A percentile compares a stretch with the other conserved stretches of the same genome.
Evolutionary conservation across 371 early-diverging fungal species (phyloP).

Genomic region (Capillidium rhysosporum): DNA sequence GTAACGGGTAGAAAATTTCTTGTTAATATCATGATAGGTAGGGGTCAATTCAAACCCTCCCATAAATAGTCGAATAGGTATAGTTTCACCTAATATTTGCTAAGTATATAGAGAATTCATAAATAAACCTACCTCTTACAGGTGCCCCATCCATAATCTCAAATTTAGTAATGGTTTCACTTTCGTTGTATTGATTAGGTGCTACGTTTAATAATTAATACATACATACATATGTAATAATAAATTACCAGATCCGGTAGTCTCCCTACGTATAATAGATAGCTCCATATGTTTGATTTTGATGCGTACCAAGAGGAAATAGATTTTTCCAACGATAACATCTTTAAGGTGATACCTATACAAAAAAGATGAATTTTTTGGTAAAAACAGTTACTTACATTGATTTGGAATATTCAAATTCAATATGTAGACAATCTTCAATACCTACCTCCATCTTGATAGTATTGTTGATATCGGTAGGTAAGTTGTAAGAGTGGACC

Average conservation of each 20-base stretch:
- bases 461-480: conserved; percentile 56
- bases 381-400: conserved; percentile 17
- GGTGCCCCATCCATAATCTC: conserved; percentile 99
- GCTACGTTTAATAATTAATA: conserved; percentile 16
- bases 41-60: conserved; percentile 93
- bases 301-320: conserved; percentile 95
- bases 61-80: conserved; percentile 91
- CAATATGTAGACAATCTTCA: conserved; percentile 81
- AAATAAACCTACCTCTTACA: conserved; percentile 34
- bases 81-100: conserved; percentile 49
- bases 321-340: conserved; percentile 96
- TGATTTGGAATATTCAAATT: conserved; percentile 64
- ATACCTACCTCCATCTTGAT: conserved; percentile 93
- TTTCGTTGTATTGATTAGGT: conserved; percentile 93
- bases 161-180: conserved; percentile 92
- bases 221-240: background rate
- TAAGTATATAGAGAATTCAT: too few relatives aligned
- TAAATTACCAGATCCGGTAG: conserved; percentile 49
- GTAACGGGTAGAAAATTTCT: conserved; percentile 91
- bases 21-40: conserved; percentile 70
- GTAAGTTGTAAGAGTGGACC: conserved; percentile 72
- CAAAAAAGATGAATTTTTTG: conserved; percentile 38
- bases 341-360: conserved; percentile 79
- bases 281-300: conserved; percentile 98
- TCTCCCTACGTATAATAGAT: conserved; percentile 92